Conservation (phyloP, 2,329 filamentous ascomycete species). For the Biscogniauxia mediterranea region DNA sequence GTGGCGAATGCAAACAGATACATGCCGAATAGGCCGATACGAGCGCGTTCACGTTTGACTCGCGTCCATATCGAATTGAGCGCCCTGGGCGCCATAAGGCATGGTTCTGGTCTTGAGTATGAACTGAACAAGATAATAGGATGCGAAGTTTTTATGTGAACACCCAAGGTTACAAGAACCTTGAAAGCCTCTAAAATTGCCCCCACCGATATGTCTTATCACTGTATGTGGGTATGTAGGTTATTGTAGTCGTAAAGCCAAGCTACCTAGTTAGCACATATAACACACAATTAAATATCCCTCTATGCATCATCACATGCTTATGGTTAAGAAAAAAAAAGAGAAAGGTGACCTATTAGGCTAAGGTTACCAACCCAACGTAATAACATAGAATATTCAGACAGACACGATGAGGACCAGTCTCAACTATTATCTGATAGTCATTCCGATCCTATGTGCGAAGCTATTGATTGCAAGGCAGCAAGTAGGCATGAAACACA, state of each 20-base stretch:
- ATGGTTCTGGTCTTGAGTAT: slow-evolving; percentile 3
- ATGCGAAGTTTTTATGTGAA: background rate
- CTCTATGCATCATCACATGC: background rate
- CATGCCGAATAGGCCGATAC: slow-evolving; percentile 37
- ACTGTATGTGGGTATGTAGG: no score
- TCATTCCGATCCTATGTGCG: background rate
- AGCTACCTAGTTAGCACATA: no score
- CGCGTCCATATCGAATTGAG: slow-evolving; percentile 37
- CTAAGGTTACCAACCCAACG: no score
- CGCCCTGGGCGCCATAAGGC: slow-evolving; percentile 33
- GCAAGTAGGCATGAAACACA: background rate
- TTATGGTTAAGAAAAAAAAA: no score
- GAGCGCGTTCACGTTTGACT: slow-evolving; percentile 20
- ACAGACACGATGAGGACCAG: background rate
- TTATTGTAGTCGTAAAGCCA: no score
- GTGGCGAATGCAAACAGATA: slow-evolving; percentile 54
- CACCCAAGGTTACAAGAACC: background rate
- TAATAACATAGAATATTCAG: background rate
- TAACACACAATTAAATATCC: background rate
- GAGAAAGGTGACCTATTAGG: no score
- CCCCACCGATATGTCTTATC: no score
- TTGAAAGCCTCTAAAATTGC: no score
- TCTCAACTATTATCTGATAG: background rate
- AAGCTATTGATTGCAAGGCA: background rate
- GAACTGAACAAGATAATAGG: background rate